phyloP scores from a whole-genome alignment of 1,284 basidiomycete genomes.

The Vanrija pseudolonga region DNA sequence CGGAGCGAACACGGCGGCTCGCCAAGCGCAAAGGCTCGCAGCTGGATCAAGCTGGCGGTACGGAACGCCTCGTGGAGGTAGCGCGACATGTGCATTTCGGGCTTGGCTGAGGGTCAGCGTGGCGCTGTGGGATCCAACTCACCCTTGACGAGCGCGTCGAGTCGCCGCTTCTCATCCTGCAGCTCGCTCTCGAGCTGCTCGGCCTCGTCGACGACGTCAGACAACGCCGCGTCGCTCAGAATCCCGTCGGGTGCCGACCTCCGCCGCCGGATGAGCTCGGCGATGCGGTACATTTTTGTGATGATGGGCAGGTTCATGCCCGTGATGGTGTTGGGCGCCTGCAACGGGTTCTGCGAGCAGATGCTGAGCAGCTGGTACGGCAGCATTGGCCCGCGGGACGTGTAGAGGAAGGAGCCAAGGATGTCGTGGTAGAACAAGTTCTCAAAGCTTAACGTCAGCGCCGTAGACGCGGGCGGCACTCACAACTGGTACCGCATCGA shows the following conservation, averaged over 20 bases:
- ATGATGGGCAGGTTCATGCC: slow-evolving; percentile 30
- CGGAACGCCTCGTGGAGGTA: slow-evolving; percentile 40
- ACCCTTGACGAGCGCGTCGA: slow-evolving; percentile 27
- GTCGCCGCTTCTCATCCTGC: slow-evolving; percentile 25
- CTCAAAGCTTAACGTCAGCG: slow-evolving; percentile 24
- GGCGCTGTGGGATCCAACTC: neutral
- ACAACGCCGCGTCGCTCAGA: slow-evolving; percentile 29
- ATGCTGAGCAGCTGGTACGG: slow-evolving; percentile 1
- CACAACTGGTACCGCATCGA: slow-evolving; percentile 32
- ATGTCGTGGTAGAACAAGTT: slow-evolving; percentile 37
- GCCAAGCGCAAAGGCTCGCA: slow-evolving; percentile 26
- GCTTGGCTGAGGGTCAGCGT: slow-evolving; percentile 18
- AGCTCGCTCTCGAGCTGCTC: slow-evolving; percentile 27
- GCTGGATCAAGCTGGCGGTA: slow-evolving; percentile 27
- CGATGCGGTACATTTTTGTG: slow-evolving; percentile 28
- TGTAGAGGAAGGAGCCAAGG: slow-evolving; percentile 9
- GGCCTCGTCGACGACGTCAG: slow-evolving; percentile 24
- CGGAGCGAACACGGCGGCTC: slow-evolving; percentile 28
- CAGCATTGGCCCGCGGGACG: neutral
- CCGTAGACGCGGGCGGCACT: neutral
- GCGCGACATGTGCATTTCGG: slow-evolving; percentile 27
- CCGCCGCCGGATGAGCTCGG: slow-evolving; percentile 20
- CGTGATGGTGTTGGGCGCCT: slow-evolving; percentile 27
- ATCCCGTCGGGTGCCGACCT: slow-evolving; percentile 10
- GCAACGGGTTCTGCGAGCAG: slow-evolving; percentile 6